Evolutionary conservation across 768 basidiomycete genomes (phyloP).

Genomic region (Fomitopsis serialis): DNA sequence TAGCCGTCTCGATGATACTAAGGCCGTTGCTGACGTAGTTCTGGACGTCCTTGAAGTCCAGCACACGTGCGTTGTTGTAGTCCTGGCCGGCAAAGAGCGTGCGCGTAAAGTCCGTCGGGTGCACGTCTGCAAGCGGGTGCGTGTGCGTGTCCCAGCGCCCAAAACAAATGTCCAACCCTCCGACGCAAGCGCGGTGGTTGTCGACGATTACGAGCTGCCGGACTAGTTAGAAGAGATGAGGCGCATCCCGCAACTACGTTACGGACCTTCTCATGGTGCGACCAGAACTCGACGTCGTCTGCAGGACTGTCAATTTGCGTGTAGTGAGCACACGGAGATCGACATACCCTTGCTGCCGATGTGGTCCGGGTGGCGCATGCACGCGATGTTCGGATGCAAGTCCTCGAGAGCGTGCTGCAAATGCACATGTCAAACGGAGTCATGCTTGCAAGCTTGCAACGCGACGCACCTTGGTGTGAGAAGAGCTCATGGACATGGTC

Average conservation of each 20-base stretch:
- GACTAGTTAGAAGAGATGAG: background rate
- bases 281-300: constrained; percentile 86
- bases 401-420: constrained; percentile 66
- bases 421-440: constrained; percentile 1
- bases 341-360: constrained; percentile 66
- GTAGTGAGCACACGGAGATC: background rate
- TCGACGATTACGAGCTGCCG: constrained; percentile 73
- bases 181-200: constrained; percentile 80
- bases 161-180: constrained; percentile 94
- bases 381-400: constrained; percentile 82
- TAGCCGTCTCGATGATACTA: constrained; percentile 58
- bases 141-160: constrained; percentile 95
- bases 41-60: constrained; percentile 80
- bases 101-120: constrained; percentile 75
- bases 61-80: constrained; percentile 84
- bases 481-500: constrained; percentile 86
- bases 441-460: background rate
- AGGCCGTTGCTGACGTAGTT: constrained; percentile 69
- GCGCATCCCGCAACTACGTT: background rate
- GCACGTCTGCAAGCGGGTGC: constrained; percentile 88
- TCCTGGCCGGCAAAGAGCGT: constrained; percentile 93
- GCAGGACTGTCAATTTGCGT: background rate
- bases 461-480: constrained; percentile 68
- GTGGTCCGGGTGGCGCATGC: constrained; percentile 89
- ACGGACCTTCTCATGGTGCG: constrained; percentile 89